Base-by-base conservation (phyloP, 2,329 filamentous ascomycete species). In the Periconia digitata region DNA sequence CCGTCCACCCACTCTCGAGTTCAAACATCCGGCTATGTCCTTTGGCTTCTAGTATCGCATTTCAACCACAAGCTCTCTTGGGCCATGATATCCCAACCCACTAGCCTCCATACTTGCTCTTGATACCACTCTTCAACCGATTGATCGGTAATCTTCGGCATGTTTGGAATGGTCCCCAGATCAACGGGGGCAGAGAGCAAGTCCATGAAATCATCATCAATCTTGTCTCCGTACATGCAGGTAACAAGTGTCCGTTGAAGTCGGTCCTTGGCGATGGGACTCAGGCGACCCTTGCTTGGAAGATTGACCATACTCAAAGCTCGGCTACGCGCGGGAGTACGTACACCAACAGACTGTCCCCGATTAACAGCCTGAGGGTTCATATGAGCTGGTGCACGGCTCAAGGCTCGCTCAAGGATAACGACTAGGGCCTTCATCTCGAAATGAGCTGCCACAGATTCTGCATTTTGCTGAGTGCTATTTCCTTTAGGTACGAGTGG, bases 41-140 rank as follows among this genome's bases (percentile, higher is more conserved):
- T 37, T 3, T 10, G 4, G 6, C 10, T 10, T 16, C 16, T 12
- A 8, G 18, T 6, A 3, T 24, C 29, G 35, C 32, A 29, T n/a
- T 39, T 27, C 27, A 47, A 20, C 59, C 54, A 61, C 12, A 48
- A 56, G 20, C 46, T 38, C 12, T 63, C 59, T 12, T 47, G 54
- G 3, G 59, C 56, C 16, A 79, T 59, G 6, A 79, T 67, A 42
- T 84, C 79, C 81, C 82, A 85, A 0, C 82, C 82, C 6, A 85
- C 58, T 44, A 84, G 59, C 44, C 72, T 66, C 82, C 82, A 85
- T 2, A 84, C 63, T 54, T 83, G 77, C 46, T 74, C 73, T 44
- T 75, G 73, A 55, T 82, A 84, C 79, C 80, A 83, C 15, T 80
- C 75, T 3, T 73, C 58, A 4, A 76, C 70, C 8, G 76, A 64